A percentile compares a stretch with the other conserved stretches of the same genome.
Conservation (phyloP, 768 basidiomycete species). For the Cystofilobasidium capitatum region DNA sequence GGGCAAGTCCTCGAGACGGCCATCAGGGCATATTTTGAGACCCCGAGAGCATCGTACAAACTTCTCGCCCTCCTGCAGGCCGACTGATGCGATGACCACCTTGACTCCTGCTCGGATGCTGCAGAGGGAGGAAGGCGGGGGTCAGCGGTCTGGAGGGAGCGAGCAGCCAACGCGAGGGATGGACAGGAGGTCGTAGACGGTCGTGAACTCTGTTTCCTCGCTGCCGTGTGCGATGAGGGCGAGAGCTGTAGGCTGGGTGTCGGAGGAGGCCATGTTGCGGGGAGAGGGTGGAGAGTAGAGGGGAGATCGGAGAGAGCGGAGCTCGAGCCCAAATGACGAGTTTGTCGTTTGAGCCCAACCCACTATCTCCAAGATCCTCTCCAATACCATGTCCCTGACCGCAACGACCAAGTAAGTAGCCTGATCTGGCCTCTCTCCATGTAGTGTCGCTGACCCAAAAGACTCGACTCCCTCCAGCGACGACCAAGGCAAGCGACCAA, state of each 20-base stretch:
- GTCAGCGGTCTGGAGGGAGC: background rate
- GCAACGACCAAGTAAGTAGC: background rate
- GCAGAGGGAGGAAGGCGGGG: too few species aligned
- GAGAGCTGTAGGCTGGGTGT: background rate
- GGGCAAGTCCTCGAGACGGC: conserved; percentile 1
- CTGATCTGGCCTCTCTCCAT: background rate
- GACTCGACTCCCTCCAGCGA: too few species aligned
- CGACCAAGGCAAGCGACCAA: conserved; percentile 6
- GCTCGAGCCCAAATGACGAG: too few species aligned
- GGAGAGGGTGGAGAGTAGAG: too few species aligned
- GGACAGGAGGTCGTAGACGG: conserved; percentile 16
- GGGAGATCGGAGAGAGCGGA: too few species aligned
- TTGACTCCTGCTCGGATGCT: conserved; percentile 14
- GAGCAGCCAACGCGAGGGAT: background rate
- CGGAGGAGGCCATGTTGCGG: background rate
- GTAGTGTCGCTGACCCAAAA: background rate
- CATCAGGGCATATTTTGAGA: conserved; percentile 10
- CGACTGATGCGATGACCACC: conserved; percentile 19
- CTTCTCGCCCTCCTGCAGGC: background rate
- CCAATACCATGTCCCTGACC: background rate
- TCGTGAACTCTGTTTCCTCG: conserved; percentile 22
- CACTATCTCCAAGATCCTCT: too few species aligned
- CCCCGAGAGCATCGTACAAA: conserved; percentile 11
- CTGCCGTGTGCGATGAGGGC: conserved; percentile 19
- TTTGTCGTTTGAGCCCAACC: too few species aligned